Evolutionary conservation across 345 rosid species (phyloP).

Genomic region (Conringia planisiliqua): DNA sequence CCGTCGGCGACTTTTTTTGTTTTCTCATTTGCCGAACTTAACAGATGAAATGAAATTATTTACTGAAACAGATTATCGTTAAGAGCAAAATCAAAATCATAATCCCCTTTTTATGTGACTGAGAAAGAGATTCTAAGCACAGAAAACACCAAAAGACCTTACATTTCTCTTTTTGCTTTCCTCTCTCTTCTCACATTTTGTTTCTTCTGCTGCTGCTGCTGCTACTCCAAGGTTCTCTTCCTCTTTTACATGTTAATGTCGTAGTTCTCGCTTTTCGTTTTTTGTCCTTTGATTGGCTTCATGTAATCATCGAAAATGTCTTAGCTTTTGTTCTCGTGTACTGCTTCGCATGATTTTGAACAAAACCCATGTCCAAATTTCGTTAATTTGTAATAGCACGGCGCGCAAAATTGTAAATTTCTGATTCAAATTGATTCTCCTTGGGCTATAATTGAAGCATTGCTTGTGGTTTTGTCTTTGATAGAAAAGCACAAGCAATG

Average conservation of each 20-base stretch:
- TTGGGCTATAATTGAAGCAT: background rate
- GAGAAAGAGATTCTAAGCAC: conserved; percentile 21
- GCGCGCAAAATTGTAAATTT: background rate
- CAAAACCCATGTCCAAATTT: background rate
- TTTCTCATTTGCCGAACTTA: background rate
- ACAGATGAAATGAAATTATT: background rate
- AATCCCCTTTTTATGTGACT: conserved; percentile 26
- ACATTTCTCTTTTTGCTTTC: background rate
- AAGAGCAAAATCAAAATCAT: background rate
- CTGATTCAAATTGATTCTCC: background rate
- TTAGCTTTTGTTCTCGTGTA: background rate
- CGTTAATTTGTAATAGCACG: background rate
- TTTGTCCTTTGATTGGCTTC: background rate
- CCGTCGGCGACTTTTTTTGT: conserved; percentile 2
- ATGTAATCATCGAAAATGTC: background rate
- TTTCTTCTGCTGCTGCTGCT: background rate
- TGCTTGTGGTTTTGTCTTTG: background rate
- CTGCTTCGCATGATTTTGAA: background rate
- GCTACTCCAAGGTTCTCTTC: conserved; percentile 15
- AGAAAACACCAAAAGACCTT: conserved; percentile 24
- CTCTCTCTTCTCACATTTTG: background rate
- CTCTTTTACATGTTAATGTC: background rate
- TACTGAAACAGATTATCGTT: background rate
- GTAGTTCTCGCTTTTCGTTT: background rate
- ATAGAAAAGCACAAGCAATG: background rate